These are phyloP conservation scores for Basipetospora chlamydospora DNA, from an alignment of 2,329 filamentous ascomycete species.

Conservation along the genomic window DNA sequence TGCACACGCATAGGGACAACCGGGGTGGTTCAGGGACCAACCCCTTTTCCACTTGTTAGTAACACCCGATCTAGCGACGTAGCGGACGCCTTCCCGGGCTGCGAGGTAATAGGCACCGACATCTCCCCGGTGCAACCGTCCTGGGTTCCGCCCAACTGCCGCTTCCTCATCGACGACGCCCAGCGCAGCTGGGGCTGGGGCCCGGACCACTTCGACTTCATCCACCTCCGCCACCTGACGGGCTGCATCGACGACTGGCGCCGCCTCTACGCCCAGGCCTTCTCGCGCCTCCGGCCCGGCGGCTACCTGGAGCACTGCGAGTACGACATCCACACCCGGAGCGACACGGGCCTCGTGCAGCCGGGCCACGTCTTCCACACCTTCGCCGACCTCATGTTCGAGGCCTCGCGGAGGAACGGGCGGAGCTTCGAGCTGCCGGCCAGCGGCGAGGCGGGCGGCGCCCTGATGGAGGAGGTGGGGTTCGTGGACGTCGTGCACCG, in stretches of 20 bases:
- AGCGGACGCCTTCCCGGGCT: conserved; percentile 26
- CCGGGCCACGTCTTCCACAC: conserved; percentile 13
- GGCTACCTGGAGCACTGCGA: conserved; percentile 18
- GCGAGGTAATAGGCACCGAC: conserved; percentile 34
- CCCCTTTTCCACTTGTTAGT: too few relatives aligned
- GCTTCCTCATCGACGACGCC: conserved; percentile 21
- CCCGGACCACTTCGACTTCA: conserved; percentile 36
- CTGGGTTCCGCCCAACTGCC: conserved; percentile 29
- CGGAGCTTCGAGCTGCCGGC: conserved; percentile 12
- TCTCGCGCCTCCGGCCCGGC: conserved; percentile 29
- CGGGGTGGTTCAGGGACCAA: too few relatives aligned
- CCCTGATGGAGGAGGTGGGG: conserved; percentile 17
- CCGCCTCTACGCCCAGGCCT: conserved; percentile 35
- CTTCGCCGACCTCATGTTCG: conserved; percentile 16
- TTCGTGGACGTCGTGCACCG: conserved; percentile 24
- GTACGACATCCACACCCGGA: conserved; percentile 9
- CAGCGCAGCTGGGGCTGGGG: conserved; percentile 27
- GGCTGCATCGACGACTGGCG: conserved; percentile 44
- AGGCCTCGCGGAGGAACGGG: conserved; percentile 14
- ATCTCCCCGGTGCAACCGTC: conserved; percentile 41
- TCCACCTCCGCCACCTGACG: conserved; percentile 43
- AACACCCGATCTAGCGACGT: conserved; percentile 39
- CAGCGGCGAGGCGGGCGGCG: conserved; percentile 10
- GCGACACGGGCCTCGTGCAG: conserved; percentile 7
- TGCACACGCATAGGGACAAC: background rate